phyloP scores from a whole-genome alignment of 176 grass and related monocot species.

The Poa annua region DNA sequence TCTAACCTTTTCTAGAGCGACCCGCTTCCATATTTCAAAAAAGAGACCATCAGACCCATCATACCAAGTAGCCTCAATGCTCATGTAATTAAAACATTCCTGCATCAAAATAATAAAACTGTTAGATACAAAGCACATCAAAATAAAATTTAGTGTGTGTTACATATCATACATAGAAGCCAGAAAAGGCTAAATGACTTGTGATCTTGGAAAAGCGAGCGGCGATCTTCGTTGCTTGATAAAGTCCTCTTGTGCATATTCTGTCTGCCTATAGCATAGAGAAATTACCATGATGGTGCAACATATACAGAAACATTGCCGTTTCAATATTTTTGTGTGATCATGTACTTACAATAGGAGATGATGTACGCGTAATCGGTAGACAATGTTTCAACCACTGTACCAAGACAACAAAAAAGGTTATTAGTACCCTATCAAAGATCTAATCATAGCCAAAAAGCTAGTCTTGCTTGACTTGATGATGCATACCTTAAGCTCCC shows the following conservation, averaged over 20 bases:
- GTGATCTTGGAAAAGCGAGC: slow-evolving; percentile 30
- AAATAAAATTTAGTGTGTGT: not conserved
- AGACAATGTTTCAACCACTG: slow-evolving; percentile 36
- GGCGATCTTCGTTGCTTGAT: slow-evolving; percentile 41
- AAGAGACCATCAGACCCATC: slow-evolving; percentile 5
- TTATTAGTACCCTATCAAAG: slow-evolving; percentile 11
- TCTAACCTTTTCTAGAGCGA: slow-evolving; percentile 29
- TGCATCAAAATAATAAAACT: not conserved
- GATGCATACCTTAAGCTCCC: slow-evolving; percentile 25
- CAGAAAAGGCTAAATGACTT: not conserved
- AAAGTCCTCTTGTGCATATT: slow-evolving; percentile 33
- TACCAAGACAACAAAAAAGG: not conserved
- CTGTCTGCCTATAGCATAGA: slow-evolving; percentile 14
- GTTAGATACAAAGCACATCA: not conserved
- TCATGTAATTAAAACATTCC: slow-evolving; percentile 21
- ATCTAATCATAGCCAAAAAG: not conserved
- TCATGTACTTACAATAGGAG: slow-evolving; percentile 28
- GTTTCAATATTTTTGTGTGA: not conserved
- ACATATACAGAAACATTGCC: not conserved
- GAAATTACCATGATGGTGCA: slow-evolving; percentile 21
- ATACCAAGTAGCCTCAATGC: not conserved
- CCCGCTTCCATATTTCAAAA: slow-evolving; percentile 35
- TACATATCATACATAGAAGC: slow-evolving; percentile 29
- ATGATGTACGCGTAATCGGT: not conserved
- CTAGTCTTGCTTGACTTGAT: slow-evolving; percentile 14